Evolutionary conservation across 768 basidiomycete genomes (phyloP).

Genomic region (Termitomyces sp.): DNA sequence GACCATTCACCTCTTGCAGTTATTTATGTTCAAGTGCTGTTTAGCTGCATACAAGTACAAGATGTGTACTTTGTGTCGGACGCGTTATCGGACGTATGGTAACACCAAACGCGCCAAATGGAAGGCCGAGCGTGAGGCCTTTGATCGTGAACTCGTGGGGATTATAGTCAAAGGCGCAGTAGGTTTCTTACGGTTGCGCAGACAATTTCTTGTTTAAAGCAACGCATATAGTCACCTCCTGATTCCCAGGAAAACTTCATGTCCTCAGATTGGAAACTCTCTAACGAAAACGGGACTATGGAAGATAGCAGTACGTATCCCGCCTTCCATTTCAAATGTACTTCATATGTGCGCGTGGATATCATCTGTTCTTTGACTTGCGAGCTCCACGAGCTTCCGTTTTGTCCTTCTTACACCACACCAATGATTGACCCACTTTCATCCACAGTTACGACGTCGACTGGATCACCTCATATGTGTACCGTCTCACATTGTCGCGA

Average conservation of each 20-base stretch:
- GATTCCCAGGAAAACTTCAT: slow-evolving; percentile 26
- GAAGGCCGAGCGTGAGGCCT: slow-evolving; percentile 42
- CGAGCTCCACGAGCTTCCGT: background rate
- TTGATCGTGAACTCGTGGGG: slow-evolving; percentile 35
- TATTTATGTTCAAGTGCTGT: slow-evolving; percentile 17
- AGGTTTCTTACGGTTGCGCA: background rate
- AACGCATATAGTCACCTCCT: slow-evolving; percentile 26
- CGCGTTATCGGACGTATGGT: slow-evolving; percentile 48
- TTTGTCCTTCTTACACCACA: background rate
- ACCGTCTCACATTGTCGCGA: slow-evolving; percentile 56
- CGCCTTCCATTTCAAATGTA: too few species aligned
- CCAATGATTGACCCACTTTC: slow-evolving; percentile 4
- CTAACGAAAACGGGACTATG: slow-evolving; percentile 12
- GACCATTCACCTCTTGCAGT: slow-evolving; percentile 14
- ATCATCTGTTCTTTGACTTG: background rate
- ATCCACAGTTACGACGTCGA: slow-evolving; percentile 11
- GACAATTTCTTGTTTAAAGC: background rate
- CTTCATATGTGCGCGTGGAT: background rate
- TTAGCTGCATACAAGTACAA: slow-evolving; percentile 30
- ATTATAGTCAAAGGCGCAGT: background rate
- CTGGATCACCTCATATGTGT: slow-evolving; percentile 43
- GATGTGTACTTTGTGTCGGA: slow-evolving; percentile 46
- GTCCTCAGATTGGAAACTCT: slow-evolving; percentile 30
- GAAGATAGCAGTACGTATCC: background rate
- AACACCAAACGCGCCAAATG: slow-evolving; percentile 53